Percentiles rank a stretch among this genome's conserved stretches.
phyloP scores from a whole-genome alignment of 2,329 filamentous ascomycete species.

The Epichloe glyceriae region DNA sequence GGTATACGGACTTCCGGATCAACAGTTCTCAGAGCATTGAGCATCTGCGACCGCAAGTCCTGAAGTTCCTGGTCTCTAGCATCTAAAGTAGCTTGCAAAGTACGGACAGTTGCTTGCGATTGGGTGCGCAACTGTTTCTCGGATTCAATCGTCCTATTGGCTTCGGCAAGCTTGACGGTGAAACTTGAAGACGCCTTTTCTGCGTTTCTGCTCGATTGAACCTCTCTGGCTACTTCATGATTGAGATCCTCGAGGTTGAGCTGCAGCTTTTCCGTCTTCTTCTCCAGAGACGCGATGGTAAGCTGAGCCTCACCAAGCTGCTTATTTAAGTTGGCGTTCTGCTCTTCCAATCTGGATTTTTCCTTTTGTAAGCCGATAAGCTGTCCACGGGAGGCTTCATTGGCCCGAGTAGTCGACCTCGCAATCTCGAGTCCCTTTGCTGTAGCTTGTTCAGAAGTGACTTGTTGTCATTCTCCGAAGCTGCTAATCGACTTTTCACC shows the following conservation, averaged over 20 bases:
- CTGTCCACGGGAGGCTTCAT: slow-evolving; percentile 68
- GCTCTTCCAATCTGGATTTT: slow-evolving; percentile 71
- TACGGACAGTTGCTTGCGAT: slow-evolving; percentile 72
- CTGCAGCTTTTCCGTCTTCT: slow-evolving; percentile 86
- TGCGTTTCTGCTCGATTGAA: slow-evolving; percentile 77
- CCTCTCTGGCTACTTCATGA: slow-evolving; percentile 80
- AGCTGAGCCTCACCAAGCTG: slow-evolving; percentile 80
- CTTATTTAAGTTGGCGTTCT: slow-evolving; percentile 65
- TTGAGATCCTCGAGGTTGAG: slow-evolving; percentile 83
- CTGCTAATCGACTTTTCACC: slow-evolving; percentile 74
- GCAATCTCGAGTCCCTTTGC: slow-evolving; percentile 92
- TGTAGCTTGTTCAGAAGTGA: slow-evolving; percentile 93
- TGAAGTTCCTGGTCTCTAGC: slow-evolving; percentile 68
- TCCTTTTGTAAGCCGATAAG: slow-evolving; percentile 67
- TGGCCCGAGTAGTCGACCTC: slow-evolving; percentile 73
- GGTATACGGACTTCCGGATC: slow-evolving; percentile 59
- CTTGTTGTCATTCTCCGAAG: slow-evolving; percentile 93
- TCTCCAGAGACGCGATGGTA: slow-evolving; percentile 71
- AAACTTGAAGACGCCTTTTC: slow-evolving; percentile 76
- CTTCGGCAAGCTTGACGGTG: slow-evolving; percentile 74
- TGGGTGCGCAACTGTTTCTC: slow-evolving; percentile 77
- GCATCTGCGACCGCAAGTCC: slow-evolving; percentile 66
- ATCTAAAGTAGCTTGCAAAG: slow-evolving; percentile 68
- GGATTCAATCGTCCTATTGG: slow-evolving; percentile 78
- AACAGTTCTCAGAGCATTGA: slow-evolving; percentile 74